Evolutionary conservation across 225 moss, liverwort and hornwort genomes (phyloP).

Genomic region (Antitrichia curtipendula): DNA sequence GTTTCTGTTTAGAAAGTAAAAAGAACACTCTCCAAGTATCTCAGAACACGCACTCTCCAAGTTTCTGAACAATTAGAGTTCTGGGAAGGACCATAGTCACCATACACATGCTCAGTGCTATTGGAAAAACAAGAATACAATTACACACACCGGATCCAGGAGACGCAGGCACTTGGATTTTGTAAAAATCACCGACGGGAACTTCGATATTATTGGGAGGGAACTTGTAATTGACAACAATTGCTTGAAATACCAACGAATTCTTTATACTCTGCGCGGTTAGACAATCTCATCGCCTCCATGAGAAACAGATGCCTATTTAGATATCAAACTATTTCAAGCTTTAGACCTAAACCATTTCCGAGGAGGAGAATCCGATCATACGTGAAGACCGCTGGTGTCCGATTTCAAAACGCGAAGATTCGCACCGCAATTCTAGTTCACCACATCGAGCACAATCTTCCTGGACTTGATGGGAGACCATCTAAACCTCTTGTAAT

Average conservation of each 20-base stretch:
- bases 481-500: conserved; percentile 88
- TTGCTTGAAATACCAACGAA: not conserved
- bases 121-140: not conserved
- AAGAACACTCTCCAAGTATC: not conserved
- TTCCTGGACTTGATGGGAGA: conserved; percentile 73
- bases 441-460: conserved; percentile 54
- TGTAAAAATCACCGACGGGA: not conserved
- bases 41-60: not conserved
- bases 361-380: not conserved
- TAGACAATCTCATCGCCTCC: not conserved
- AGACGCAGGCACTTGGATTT: not conserved
- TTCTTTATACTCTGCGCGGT: not conserved
- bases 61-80: not conserved
- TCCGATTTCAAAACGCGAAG: not conserved
- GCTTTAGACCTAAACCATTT: not conserved
- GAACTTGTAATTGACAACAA: not conserved
- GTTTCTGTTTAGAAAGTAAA: not conserved
- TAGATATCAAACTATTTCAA: not conserved
- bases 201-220: conserved; percentile 1
- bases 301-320: not conserved
- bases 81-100: not conserved
- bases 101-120: not conserved
- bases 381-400: not conserved
- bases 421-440: conserved; percentile 21
- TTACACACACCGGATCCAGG: not conserved